phyloP scores from a whole-genome alignment of 108 stramenopile genomes.

The Pseudonitzschia multiseries region DNA sequence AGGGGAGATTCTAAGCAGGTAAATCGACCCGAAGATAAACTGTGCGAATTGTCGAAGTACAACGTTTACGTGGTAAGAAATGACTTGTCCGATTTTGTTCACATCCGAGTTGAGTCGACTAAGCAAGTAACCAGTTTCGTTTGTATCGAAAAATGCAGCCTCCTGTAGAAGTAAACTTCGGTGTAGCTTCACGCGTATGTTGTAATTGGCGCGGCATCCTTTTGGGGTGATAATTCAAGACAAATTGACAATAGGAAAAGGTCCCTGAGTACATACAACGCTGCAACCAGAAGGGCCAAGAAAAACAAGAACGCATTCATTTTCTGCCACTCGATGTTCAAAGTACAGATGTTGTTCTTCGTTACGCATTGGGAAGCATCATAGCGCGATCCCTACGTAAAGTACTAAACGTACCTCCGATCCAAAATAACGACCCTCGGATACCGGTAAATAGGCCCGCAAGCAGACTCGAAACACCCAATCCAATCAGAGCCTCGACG shows the following conservation, averaged over 20 bases:
- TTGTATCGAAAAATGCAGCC: conserved; percentile 85
- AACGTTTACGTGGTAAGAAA: conserved; percentile 82
- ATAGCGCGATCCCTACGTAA: neutral
- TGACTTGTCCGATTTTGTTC: conserved; percentile 84
- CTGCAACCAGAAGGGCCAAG: neutral
- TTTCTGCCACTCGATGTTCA: neutral
- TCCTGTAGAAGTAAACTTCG: conserved; percentile 85
- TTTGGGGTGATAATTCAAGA: neutral
- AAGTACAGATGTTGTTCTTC: neutral
- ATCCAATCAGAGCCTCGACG: conserved; percentile 56
- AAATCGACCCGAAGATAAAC: conserved; percentile 72
- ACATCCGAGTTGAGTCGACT: conserved; percentile 86
- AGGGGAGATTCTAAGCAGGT: conserved; percentile 64
- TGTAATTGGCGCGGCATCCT: conserved; percentile 83
- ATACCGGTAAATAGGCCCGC: conserved; percentile 78
- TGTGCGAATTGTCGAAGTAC: conserved; percentile 81
- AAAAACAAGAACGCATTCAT: neutral
- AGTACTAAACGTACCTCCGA: conserved; percentile 60
- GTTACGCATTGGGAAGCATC: neutral
- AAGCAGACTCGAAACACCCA: conserved; percentile 56
- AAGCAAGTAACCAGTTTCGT: conserved; percentile 74
- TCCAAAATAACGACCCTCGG: conserved; percentile 85
- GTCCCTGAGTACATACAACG: no score
- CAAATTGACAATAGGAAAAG: no score
- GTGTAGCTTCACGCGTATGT: conserved; percentile 84